Conservation (phyloP, 2,329 filamentous ascomycete genomes). For the Aspergillus brunneoviolaceus region DNA sequence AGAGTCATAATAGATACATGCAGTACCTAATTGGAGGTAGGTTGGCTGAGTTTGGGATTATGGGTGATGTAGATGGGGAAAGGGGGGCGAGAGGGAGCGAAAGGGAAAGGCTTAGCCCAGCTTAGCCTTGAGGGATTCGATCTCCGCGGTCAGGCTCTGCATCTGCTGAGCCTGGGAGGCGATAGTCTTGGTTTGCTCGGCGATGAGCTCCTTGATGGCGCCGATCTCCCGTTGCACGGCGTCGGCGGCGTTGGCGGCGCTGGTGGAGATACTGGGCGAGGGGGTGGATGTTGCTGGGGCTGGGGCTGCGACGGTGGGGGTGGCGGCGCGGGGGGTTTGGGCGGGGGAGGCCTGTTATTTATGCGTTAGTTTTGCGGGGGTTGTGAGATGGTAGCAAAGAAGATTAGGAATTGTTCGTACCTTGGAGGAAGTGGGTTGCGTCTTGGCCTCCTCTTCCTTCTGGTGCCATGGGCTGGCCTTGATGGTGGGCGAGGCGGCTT, state of each 20-base stretch:
- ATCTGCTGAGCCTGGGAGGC: conserved; percentile 76
- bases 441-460: conserved; percentile 28
- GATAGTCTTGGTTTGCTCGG: conserved; percentile 75
- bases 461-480: conserved; percentile 32
- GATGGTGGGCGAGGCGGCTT: conserved; percentile 26
- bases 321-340: conserved; percentile 22
- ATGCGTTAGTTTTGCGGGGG: background rate
- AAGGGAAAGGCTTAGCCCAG: conserved; percentile 48
- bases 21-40: background rate
- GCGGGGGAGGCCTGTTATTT: conserved; percentile 17
- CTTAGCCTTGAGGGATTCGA: conserved; percentile 78
- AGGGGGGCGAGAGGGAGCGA: background rate
- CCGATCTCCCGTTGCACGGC: conserved; percentile 65
- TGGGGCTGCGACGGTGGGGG: conserved; percentile 41
- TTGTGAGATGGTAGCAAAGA: background rate
- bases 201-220: conserved; percentile 75
- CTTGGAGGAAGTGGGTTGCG: conserved; percentile 24
- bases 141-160: conserved; percentile 65
- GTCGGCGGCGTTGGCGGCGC: conserved; percentile 42
- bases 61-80: background rate
- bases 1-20: conserved; percentile 5
- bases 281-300: conserved; percentile 25
- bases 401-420: conserved; percentile 17
- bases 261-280: conserved; percentile 23
- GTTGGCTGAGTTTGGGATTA: background rate